These are phyloP conservation scores for Beauveria sp. DNA, from an alignment of 2,329 filamentous ascomycete species.

Conservation along the genomic window DNA sequence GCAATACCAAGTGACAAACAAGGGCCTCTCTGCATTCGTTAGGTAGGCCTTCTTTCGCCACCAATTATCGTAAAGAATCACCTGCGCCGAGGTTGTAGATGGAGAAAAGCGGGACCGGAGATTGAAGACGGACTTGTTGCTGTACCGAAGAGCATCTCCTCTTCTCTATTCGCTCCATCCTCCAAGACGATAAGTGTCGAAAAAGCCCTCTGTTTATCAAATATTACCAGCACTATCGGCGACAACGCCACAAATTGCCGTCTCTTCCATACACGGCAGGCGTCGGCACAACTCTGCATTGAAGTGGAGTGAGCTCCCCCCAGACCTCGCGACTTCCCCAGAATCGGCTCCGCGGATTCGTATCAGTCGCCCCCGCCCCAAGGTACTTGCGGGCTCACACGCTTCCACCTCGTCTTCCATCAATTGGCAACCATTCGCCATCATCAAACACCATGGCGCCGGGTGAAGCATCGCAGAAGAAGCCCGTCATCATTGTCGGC, in stretches of 20 bases:
- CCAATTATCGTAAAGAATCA: neutral
- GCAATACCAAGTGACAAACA: neutral
- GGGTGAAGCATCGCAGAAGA: constrained; percentile 4
- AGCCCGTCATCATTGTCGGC: constrained; percentile 48
- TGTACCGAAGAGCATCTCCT: neutral
- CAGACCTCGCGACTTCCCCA: constrained; percentile 1
- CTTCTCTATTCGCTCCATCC: neutral
- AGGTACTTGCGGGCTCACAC: neutral
- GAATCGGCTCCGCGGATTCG: neutral
- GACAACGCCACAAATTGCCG: neutral
- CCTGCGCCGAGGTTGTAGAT: neutral
- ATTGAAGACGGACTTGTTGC: constrained; percentile 1
- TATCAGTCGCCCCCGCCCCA: neutral
- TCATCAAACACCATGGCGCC: constrained; percentile 3
- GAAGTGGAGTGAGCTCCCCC: constrained; percentile 1
- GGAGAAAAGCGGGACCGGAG: constrained; percentile 3
- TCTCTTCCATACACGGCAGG: no score
- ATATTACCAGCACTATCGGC: neutral
- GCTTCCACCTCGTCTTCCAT: neutral
- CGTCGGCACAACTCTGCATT: neutral
- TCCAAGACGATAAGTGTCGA: neutral
- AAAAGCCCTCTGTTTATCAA: neutral
- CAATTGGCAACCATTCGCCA: neutral
- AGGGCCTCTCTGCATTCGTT: no score
- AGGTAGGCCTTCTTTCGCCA: no score